phyloP scores from a whole-genome alignment of 2,329 filamentous ascomycete genomes.

The Fusarium palustre region DNA sequence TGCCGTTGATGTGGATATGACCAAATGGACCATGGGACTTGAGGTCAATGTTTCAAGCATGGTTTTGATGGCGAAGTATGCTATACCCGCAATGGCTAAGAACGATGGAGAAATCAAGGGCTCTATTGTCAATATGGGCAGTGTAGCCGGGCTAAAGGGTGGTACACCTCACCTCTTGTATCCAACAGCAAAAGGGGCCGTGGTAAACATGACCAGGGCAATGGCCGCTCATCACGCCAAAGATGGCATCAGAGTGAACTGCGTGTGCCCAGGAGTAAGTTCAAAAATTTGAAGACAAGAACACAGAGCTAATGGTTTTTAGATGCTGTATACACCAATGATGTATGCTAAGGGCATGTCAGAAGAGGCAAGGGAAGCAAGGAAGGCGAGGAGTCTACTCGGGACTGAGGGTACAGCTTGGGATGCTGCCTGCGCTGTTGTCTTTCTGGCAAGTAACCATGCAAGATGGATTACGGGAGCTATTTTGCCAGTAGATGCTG shows the following conservation, averaged over 20 bases:
- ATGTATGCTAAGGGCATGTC: slow-evolving; percentile 56
- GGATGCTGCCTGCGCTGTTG: slow-evolving; percentile 56
- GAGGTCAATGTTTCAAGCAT: slow-evolving; percentile 74
- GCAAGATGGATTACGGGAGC: slow-evolving; percentile 59
- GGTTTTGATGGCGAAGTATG: slow-evolving; percentile 72
- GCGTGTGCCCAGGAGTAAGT: slow-evolving; percentile 57
- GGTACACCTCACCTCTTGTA: slow-evolving; percentile 60
- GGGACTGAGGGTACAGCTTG: slow-evolving; percentile 58
- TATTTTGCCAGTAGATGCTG: slow-evolving; percentile 57
- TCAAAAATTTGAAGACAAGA: accelerated
- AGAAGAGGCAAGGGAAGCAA: slow-evolving; percentile 52
- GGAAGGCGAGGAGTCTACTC: slow-evolving; percentile 55
- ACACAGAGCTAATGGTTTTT: slow-evolving; percentile 11
- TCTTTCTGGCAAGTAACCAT: slow-evolving; percentile 56
- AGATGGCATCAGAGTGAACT: slow-evolving; percentile 62
- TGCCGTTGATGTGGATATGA: slow-evolving; percentile 70
- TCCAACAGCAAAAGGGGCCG: slow-evolving; percentile 61
- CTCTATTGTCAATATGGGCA: slow-evolving; percentile 71
- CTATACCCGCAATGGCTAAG: slow-evolving; percentile 68
- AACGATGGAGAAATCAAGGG: slow-evolving; percentile 63
- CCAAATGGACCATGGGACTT: slow-evolving; percentile 66
- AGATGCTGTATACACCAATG: slow-evolving; percentile 63
- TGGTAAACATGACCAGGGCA: slow-evolving; percentile 63
- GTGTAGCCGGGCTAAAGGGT: slow-evolving; percentile 66
- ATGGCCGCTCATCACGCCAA: slow-evolving; percentile 63